Evolutionary conservation across 2,329 filamentous ascomycete genomes (phyloP).

Genomic region (Botryosphaeria dothidea): DNA sequence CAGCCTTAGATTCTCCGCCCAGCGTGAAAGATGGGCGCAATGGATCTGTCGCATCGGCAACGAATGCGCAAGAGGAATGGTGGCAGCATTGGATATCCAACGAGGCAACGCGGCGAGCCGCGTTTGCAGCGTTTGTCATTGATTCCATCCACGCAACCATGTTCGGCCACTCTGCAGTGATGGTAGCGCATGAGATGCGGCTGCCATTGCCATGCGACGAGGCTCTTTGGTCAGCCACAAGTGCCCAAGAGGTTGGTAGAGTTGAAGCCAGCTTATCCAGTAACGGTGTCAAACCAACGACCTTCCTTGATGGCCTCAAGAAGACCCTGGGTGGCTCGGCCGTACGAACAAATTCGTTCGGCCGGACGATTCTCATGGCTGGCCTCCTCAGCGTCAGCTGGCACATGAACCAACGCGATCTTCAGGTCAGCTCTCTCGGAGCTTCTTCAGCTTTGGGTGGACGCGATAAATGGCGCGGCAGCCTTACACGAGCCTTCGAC

Average conservation of each 20-base stretch:
- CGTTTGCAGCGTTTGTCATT: slow-evolving; percentile 91
- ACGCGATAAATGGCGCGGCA: slow-evolving; percentile 86
- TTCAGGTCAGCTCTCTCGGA: slow-evolving; percentile 85
- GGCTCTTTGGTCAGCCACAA: slow-evolving; percentile 86
- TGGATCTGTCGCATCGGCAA: slow-evolving; percentile 51
- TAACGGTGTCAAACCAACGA: slow-evolving; percentile 79
- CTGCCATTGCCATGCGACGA: slow-evolving; percentile 91
- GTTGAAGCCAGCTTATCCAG: slow-evolving; percentile 78
- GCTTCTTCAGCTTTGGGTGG: slow-evolving; percentile 79
- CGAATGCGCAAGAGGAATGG: slow-evolving; percentile 74
- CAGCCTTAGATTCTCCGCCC: slow-evolving; percentile 80
- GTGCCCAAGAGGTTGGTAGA: slow-evolving; percentile 79
- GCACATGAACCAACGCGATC: slow-evolving; percentile 96
- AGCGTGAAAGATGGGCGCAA: slow-evolving; percentile 65
- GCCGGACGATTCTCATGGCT: slow-evolving; percentile 89
- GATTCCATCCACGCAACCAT: slow-evolving; percentile 97
- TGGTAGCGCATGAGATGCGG: slow-evolving; percentile 95
- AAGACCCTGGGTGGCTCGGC: slow-evolving; percentile 81
- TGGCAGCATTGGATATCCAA: slow-evolving; percentile 97
- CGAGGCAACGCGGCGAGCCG: slow-evolving; percentile 84
- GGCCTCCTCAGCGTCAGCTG: slow-evolving; percentile 90
- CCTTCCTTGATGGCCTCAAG: slow-evolving; percentile 90
- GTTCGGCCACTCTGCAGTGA: slow-evolving; percentile 95
- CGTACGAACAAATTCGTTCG: slow-evolving; percentile 90
- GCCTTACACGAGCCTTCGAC: slow-evolving; percentile 85